Conservation (phyloP, 2,329 filamentous ascomycete genomes). For the Cucurbitaria berberidis region DNA sequence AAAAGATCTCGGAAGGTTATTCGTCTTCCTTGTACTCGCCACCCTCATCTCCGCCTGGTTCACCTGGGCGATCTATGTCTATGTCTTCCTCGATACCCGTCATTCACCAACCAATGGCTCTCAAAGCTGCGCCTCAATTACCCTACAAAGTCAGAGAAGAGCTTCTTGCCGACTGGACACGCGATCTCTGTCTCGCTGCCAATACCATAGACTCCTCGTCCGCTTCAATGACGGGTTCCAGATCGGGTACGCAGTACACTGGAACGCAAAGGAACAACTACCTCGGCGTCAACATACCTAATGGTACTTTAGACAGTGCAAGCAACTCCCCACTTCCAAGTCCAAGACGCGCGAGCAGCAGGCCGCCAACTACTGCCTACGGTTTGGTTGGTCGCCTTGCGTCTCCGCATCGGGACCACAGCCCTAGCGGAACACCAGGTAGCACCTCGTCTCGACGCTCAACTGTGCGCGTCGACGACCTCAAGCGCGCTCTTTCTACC, state of each 20-base stretch:
- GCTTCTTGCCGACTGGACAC: conserved; percentile 80
- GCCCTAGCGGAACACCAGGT: conserved; percentile 39
- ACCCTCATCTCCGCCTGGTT: conserved; percentile 71
- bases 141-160: conserved; percentile 72
- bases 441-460: conserved; percentile 48
- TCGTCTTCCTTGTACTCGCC: conserved; percentile 67
- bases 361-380: conserved; percentile 42
- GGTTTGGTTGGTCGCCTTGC: conserved; percentile 42
- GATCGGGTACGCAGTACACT: conserved; percentile 51
- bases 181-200: conserved; percentile 72
- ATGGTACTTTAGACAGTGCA: conserved; percentile 43
- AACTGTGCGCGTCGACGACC: conserved; percentile 53
- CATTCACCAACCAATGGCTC: conserved; percentile 31
- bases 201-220: conserved; percentile 73
- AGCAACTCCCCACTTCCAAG: conserved; percentile 40
- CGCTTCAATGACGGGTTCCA: conserved; percentile 77
- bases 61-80: conserved; percentile 69
- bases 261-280: conserved; percentile 47
- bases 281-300: conserved; percentile 62
- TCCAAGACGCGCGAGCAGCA: conserved; percentile 41
- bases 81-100: conserved; percentile 61
- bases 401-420: conserved; percentile 37
- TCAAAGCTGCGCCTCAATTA: conserved; percentile 56
- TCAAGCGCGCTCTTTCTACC: conserved; percentile 55
- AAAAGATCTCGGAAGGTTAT: conserved; percentile 76